phyloP scores from a whole-genome alignment of 768 basidiomycete genomes.

The Leccinum disarticulatum region DNA sequence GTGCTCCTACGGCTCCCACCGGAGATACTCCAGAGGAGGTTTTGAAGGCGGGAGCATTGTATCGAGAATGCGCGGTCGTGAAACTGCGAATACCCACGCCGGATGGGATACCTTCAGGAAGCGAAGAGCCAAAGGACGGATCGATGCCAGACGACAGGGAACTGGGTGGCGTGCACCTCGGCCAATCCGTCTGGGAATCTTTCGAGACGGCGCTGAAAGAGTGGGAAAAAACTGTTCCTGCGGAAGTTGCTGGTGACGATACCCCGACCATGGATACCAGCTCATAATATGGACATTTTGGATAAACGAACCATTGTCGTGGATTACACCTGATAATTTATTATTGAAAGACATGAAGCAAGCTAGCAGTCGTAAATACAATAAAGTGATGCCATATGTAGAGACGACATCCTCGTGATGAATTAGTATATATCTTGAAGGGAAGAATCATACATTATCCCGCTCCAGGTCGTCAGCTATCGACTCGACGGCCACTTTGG shows the following conservation, averaged over 20 bases:
- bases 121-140: slow-evolving; percentile 33
- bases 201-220: slow-evolving; percentile 65
- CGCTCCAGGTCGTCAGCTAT: slow-evolving; percentile 31
- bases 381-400: slow-evolving; percentile 24
- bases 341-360: slow-evolving; percentile 21
- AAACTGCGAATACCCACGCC: slow-evolving; percentile 38
- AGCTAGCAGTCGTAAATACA: slow-evolving; percentile 23
- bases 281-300: slow-evolving; percentile 12
- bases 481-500: slow-evolving; percentile 51
- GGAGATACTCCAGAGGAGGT: slow-evolving; percentile 51
- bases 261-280: slow-evolving; percentile 25
- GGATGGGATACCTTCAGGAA: slow-evolving; percentile 19
- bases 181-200: slow-evolving; percentile 73
- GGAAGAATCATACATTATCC: slow-evolving; percentile 20
- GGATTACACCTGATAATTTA: slow-evolving; percentile 22
- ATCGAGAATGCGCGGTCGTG: slow-evolving; percentile 73
- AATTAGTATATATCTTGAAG: neutral
- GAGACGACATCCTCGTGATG: slow-evolving; percentile 3
- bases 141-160: slow-evolving; percentile 62
- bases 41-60: slow-evolving; percentile 74
- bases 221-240: slow-evolving; percentile 52
- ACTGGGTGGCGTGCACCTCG: slow-evolving; percentile 66
- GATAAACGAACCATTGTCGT: neutral
- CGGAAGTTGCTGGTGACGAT: slow-evolving; percentile 23
- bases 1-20: slow-evolving; percentile 23